Percentiles rank a stretch among this genome's conserved stretches.
Evolutionary conservation across 2,329 filamentous ascomycete species (phyloP).

Genomic region (Claviceps paspali): DNA sequence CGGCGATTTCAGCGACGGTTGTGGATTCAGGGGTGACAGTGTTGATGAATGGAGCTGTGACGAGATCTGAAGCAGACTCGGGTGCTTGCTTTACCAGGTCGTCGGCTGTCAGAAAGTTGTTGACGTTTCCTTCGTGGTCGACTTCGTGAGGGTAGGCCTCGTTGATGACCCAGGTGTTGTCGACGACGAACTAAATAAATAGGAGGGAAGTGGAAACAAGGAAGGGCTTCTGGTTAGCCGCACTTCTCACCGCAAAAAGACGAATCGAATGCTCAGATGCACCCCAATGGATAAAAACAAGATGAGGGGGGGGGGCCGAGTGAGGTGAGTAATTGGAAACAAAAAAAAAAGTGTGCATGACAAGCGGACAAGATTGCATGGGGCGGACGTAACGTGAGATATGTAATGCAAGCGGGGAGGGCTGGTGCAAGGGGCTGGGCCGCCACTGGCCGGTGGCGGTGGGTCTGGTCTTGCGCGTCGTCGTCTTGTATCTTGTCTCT

Average conservation of each 20-base stretch:
- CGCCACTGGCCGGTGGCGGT: conserved; percentile 1
- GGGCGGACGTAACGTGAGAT: conserved; percentile 10
- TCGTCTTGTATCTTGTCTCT: no score
- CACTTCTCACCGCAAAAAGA: conserved; percentile 1
- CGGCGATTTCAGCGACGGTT: conserved; percentile 44
- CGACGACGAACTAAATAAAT: conserved; percentile 68
- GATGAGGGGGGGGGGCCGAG: no score
- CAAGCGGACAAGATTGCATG: conserved; percentile 7
- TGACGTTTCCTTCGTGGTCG: conserved; percentile 71
- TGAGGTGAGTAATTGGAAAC: no score
- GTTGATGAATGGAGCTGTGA: conserved; percentile 41
- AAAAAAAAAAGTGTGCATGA: conserved; percentile 5
- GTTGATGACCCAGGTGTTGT: conserved; percentile 81
- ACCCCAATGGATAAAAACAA: no score
- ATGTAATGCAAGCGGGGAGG: conserved; percentile 13
- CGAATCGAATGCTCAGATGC: conserved; percentile 1
- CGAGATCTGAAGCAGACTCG: not conserved
- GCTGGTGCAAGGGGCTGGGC: conserved; percentile 4
- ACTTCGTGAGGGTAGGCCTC: conserved; percentile 65
- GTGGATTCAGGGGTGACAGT: conserved; percentile 56
- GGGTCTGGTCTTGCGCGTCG: conserved; percentile 4
- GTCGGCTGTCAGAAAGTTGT: conserved; percentile 75
- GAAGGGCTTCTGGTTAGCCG: conserved; percentile 9
- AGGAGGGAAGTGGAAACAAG: conserved; percentile 1
- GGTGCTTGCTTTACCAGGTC: conserved; percentile 37